Conservation (phyloP, 2,329 filamentous ascomycete species). For the Cytospora chrysosperma region DNA sequence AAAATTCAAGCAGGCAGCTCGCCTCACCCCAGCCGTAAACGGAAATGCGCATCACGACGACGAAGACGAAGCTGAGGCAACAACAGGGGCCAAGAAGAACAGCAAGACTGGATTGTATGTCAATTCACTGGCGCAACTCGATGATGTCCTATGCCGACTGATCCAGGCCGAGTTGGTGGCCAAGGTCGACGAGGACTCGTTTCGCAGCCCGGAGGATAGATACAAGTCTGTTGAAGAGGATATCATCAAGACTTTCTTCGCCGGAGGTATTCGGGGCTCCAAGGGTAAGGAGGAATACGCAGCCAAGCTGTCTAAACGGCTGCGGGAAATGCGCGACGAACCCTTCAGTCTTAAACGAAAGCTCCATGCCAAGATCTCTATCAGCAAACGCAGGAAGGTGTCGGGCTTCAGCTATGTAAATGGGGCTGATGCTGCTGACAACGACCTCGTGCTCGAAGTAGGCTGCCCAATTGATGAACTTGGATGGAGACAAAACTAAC, state of each 20-base stretch:
- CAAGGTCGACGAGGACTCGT: constrained; percentile 57
- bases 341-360: constrained; percentile 51
- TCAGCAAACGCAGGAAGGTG: constrained; percentile 23
- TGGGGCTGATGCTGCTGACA: constrained; percentile 39
- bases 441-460: constrained; percentile 50
- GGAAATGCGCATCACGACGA: constrained; percentile 29
- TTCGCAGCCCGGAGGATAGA: constrained; percentile 61
- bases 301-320: constrained; percentile 51
- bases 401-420: constrained; percentile 34
- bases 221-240: constrained; percentile 62
- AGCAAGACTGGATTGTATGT: constrained; percentile 36
- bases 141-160: constrained; percentile 51
- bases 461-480: not conserved
- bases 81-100: constrained; percentile 36
- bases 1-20: constrained; percentile 32
- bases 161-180: constrained; percentile 68
- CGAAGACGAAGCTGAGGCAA: constrained; percentile 32
- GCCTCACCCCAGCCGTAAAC: constrained; percentile 9
- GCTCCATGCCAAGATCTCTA: constrained; percentile 37
- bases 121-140: constrained; percentile 48
- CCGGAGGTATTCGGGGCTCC: constrained; percentile 54
- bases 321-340: constrained; percentile 54
- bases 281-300: constrained; percentile 67
- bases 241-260: constrained; percentile 54
- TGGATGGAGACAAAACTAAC: constrained; percentile 9